These are phyloP conservation scores for Erysimum pusillum DNA, from an alignment of 441 rosid genomes.

Conservation along the genomic window DNA sequence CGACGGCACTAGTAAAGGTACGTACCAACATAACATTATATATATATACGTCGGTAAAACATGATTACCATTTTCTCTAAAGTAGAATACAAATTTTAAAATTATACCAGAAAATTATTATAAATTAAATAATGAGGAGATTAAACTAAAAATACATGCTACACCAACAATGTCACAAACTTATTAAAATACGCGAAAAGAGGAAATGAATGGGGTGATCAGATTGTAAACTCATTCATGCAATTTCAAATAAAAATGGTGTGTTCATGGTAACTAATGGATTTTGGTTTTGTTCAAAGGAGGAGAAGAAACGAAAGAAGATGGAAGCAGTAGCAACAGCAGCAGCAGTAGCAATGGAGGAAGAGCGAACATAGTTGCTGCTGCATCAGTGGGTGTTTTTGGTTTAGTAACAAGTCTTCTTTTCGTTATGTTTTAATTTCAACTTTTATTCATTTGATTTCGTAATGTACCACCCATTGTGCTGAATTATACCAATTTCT, in stretches of 20 bases:
- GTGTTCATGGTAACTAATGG: neutral
- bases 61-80: too few relatives aligned
- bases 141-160: neutral
- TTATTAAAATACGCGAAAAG: neutral
- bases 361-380: constrained; percentile 31
- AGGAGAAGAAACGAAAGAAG: constrained; percentile 21
- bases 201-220: neutral
- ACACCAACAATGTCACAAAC: neutral
- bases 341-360: constrained; percentile 37
- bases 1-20: constrained; percentile 40
- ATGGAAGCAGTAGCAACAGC: constrained; percentile 25
- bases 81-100: too few relatives aligned
- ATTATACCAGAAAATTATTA: neutral
- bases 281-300: neutral
- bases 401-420: constrained; percentile 37
- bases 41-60: neutral
- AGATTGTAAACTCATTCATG: neutral
- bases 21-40: neutral
- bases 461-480: too few relatives aligned
- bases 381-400: constrained; percentile 31
- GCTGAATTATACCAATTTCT: too few relatives aligned
- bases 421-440: constrained; percentile 33
- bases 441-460: neutral
- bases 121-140: neutral
- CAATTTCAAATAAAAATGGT: neutral